phyloP scores from a whole-genome alignment of 768 basidiomycete genomes.

The Gloeostereum incarnatum region DNA sequence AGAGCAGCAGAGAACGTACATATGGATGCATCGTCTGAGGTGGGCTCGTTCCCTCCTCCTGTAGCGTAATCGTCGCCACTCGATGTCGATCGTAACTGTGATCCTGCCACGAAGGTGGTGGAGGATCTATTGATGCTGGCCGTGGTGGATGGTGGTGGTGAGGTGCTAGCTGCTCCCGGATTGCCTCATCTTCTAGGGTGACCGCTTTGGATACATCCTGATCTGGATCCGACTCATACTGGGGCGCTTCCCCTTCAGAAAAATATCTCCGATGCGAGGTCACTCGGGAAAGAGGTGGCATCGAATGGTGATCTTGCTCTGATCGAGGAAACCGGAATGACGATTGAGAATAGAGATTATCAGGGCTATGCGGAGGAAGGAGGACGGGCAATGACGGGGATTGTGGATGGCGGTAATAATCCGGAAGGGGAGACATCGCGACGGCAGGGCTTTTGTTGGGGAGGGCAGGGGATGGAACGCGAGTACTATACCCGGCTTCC shows the following conservation, averaged over 20 bases:
- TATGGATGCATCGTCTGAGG: conserved; percentile 7
- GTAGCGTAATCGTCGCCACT: neutral
- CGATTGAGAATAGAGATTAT: neutral
- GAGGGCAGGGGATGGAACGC: conserved; percentile 18
- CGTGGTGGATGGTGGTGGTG: neutral
- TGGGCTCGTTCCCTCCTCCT: conserved; percentile 5
- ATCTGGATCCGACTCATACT: conserved; percentile 1
- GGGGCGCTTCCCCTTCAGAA: conserved; percentile 4
- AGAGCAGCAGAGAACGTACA: conserved; percentile 4
- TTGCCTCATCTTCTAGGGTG: no score
- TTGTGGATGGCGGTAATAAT: conserved; percentile 13
- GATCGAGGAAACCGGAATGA: neutral
- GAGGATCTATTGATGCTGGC: no score
- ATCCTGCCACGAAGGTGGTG: neutral
- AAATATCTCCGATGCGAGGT: neutral
- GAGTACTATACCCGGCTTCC: conserved; percentile 54
- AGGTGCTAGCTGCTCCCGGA: conserved; percentile 2
- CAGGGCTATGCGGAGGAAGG: neutral
- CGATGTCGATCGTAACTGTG: neutral
- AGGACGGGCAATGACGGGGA: neutral
- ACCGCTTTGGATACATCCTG: neutral
- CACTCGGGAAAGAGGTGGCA: conserved; percentile 3
- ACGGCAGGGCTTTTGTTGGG: conserved; percentile 18
- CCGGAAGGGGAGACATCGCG: conserved; percentile 15
- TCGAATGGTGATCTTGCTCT: neutral